Base-by-base conservation (phyloP, 176 grass and related monocot species). In the Oryza meyeriana region DNA sequence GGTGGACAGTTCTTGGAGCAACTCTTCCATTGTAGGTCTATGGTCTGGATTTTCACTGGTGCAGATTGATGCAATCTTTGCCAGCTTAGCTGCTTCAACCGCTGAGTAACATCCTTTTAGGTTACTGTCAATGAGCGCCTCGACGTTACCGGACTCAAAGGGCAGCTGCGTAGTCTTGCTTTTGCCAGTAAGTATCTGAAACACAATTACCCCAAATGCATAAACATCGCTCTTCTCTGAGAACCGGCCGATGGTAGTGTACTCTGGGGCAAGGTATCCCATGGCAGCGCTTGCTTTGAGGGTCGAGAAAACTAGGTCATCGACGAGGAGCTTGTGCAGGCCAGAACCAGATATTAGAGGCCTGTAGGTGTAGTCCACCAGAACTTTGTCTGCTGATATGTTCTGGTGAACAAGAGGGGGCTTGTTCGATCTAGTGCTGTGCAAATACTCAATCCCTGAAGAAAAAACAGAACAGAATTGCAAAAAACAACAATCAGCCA, bases 251-350 rank as follows among this genome's bases (percentile, higher is more conserved):
- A 87, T 81, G 8, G 86, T 93, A 36, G 92, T 84, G 79, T 98
- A 98, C 86, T 98, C 96, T 0, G 96, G 96, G 16, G 96, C 93
- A 29, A 98, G 80, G 93, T 93, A 98, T 14, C 96, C 96, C 96
- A 98, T 98, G 85, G 96, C 96, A 10, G 96, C 96, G 24, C 96
- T 98, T 17, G 86, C 83, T 81, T 98, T 98, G 77, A 98, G 87
- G 67, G 84, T 88, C 10, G 90, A 91, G 87, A 95, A 98, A 22
- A 98, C 87, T 10, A 88, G 82, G 77, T 98, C 96, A 39, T 98
- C 96, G 0, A 94, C 92, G 20, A 98, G 86, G 36, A 98, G 87
- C 72, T 95, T 98, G 89, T 91, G 84, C 79, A 98, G 72, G 61
- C 92, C 93, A 0, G 90, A 89, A 17, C 88, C 90, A 11, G 88